Conservation (phyloP, 2,329 filamentous ascomycete genomes). For the Emydomyces testavorans region DNA sequence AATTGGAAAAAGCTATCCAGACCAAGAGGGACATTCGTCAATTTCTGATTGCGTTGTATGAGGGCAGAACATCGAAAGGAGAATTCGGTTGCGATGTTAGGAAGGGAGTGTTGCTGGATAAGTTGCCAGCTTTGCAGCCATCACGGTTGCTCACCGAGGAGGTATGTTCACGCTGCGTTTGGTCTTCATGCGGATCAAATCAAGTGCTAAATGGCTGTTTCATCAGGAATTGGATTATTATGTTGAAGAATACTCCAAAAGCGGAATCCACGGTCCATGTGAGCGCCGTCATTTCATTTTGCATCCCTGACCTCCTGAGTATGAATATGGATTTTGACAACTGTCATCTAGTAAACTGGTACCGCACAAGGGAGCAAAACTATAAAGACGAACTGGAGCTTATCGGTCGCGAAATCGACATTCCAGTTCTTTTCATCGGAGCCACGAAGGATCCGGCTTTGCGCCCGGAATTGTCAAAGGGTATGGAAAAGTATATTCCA, state of each 20-base stretch:
- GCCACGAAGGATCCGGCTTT: slow-evolving; percentile 62
- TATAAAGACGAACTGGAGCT: slow-evolving; percentile 56
- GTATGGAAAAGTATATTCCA: slow-evolving; percentile 59
- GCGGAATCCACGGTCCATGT: slow-evolving; percentile 64
- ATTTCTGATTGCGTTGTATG: slow-evolving; percentile 62
- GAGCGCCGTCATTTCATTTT: slow-evolving; percentile 14
- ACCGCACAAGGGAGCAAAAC: slow-evolving; percentile 61
- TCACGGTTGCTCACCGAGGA: slow-evolving; percentile 52
- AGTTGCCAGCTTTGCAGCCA: slow-evolving; percentile 46
- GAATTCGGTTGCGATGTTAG: slow-evolving; percentile 48
- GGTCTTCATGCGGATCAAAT: background rate
- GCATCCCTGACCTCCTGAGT: background rate
- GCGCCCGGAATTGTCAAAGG: slow-evolving; percentile 55
- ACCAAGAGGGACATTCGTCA: slow-evolving; percentile 53
- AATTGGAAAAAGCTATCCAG: slow-evolving; percentile 49
- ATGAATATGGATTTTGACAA: background rate
- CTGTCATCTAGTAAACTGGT: slow-evolving; percentile 59
- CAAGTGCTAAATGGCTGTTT: slow-evolving; percentile 4
- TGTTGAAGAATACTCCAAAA: slow-evolving; percentile 55
- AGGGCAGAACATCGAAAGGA: slow-evolving; percentile 48
- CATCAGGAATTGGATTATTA: slow-evolving; percentile 62
- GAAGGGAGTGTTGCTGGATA: slow-evolving; percentile 54
- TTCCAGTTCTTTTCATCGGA: slow-evolving; percentile 63
- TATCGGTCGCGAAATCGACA: slow-evolving; percentile 37
- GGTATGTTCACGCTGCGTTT: slow-evolving; percentile 27